Evolutionary conservation across 140 eudicot species (phyloP), one percentile per base, ranked within the genome.

Genomic region (Bidens hawaiensis): DNA sequence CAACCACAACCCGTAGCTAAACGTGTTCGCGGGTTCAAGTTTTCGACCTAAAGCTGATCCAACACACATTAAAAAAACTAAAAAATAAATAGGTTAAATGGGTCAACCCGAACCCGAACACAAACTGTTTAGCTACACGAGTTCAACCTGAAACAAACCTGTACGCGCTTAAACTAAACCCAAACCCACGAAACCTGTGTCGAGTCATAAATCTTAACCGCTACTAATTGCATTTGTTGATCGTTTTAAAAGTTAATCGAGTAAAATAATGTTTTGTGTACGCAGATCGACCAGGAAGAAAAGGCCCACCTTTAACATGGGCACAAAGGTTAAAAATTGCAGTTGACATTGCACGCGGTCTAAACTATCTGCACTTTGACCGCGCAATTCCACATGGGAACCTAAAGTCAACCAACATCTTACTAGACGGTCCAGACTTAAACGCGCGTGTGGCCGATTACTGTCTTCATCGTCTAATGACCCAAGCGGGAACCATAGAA

Each of bases 401-500:
- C 80, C 97, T 94, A n/a, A 94, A 94, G 63, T 79, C 99, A 43
- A 85, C 86, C 67, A 94, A 94, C 72, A 43, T 94, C 6, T 61
- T 94, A 13, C 54, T 94, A 34, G 99, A 94, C 15, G 97, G 99
- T 34, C 64, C 83, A 1, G 99, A 88, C 47, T 75, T 88, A 18
- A 85, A 83, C 47, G 97, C 82, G 2, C 90, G 99, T 5, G 95
- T 93, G 6, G 97, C 97, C 0, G 99, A 93, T 67, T 88, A 88
- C 76, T 88, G 97, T 65, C 95, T 93, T 60, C 97, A 93, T 77
- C 94, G 99, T n/a, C 88, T 93, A 4, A 93, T 93, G 99, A 93
- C 95, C 43, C 99, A 93, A 76, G 88, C 97, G 22, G 99, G 97
- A 13, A 88, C 97, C 47, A 66, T 75, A 5, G 99, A 93, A 56